Evolutionary conservation across 2,329 filamentous ascomycete genomes (phyloP), one percentile per base, ranked within the genome.

Genomic region (Tricladium varicosporioides): DNA sequence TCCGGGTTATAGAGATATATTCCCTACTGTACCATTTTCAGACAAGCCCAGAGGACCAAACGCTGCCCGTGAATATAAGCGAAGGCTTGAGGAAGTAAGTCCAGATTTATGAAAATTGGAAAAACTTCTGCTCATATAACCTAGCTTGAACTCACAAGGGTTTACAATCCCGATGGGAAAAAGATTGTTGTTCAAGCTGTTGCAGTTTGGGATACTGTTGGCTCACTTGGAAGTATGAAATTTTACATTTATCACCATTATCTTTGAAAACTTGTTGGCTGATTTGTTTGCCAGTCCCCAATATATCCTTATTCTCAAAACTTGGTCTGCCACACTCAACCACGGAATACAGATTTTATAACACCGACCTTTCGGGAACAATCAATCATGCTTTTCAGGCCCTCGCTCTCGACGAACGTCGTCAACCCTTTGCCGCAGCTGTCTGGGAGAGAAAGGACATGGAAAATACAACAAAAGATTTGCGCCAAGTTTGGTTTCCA

Each of bases 311-410:
- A 57, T 74, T 53, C 33, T 55, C 67, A 8, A 70, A 69, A 4
- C 71, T 70, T 43, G 67, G 66, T 9, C 51, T 68, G 5, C 69
- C 73, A 8, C 73, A 75, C 19, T 66, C 74, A 2, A 68, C 65
- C 2, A 67, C 64, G 62, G 74, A 53, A 67, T 68, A 70, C 52
- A 67, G 64, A 18, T 78, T 78, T 58, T 74, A 73, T 54, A 74
- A 78, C 64, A 79, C 77, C 3, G 71, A 73, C 51, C 69, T 79
- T 53, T 73, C 72, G 8, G 62, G 66, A 48, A 70, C 71, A 55
- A 72, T 80, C 33, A 70, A 74, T 56, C 70, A 79, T 64, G 78
- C 78, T 2, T 80, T 81, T 58, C 78, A 81, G 59, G 78, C 77
- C 8, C 68, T 81, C 5, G 77, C 77, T 5, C 71, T 80, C 8